phyloP scores from a whole-genome alignment of 1,139 yeast species.

The Suhomyces ambrosiae region DNA sequence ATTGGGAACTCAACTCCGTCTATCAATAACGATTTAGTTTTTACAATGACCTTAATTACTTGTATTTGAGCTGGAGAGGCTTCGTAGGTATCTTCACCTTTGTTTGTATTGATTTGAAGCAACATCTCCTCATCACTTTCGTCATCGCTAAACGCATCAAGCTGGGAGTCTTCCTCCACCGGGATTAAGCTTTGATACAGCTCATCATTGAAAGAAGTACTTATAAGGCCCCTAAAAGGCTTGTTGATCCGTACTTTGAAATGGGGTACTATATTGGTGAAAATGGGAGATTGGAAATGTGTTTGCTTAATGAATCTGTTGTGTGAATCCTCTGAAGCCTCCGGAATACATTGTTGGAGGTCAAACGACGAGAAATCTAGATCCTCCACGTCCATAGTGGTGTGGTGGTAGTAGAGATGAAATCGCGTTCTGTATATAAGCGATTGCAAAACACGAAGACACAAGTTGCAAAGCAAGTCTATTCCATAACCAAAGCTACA shows the following conservation, averaged over 20 bases:
- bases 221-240: conserved; percentile 36
- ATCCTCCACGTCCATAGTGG: conserved; percentile 7
- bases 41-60: conserved; percentile 33
- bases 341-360: conserved; percentile 1
- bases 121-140: conserved; percentile 28
- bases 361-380: conserved; percentile 6
- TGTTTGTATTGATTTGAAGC: neutral
- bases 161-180: conserved; percentile 44
- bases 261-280: conserved; percentile 33
- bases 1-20: conserved; percentile 37
- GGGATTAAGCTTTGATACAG: conserved; percentile 40
- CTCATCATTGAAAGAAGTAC: conserved; percentile 41
- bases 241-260: conserved; percentile 38
- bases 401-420: neutral
- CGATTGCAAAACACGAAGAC: neutral
- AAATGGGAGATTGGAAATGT: conserved; percentile 39
- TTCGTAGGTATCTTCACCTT: neutral
- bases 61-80: neutral
- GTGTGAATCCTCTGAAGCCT: neutral
- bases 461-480: neutral
- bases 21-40: conserved; percentile 37
- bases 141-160: conserved; percentile 41
- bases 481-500: no score
- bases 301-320: conserved; percentile 32
- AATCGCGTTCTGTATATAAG: neutral